These are phyloP conservation scores for Rubia yunnanensis DNA, from an alignment of 257 asterid species.

Conservation along the genomic window DNA sequence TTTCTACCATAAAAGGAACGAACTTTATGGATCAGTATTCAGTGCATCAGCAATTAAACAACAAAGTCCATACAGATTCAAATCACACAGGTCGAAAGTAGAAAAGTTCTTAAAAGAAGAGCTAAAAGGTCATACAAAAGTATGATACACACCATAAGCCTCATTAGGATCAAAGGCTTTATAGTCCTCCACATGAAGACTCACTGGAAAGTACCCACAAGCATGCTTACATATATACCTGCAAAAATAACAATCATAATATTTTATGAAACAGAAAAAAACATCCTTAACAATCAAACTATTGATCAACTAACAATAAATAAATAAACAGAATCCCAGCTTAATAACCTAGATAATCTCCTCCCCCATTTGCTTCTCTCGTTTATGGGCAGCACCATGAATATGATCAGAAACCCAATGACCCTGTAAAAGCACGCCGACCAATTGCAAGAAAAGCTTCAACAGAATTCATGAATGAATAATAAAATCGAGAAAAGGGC, in stretches of 20 bases:
- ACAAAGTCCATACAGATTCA: background rate
- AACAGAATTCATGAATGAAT: background rate
- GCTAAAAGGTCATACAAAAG: slow-evolving; percentile 1
- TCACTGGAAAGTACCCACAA: slow-evolving; percentile 83
- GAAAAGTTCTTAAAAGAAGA: background rate
- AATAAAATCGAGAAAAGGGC: slow-evolving; percentile 12
- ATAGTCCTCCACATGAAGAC: slow-evolving; percentile 74
- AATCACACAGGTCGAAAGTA: background rate
- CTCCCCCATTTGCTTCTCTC: slow-evolving; percentile 63
- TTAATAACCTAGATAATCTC: slow-evolving; percentile 44
- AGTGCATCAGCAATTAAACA: background rate
- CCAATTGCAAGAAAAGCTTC: background rate
- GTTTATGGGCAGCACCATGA: slow-evolving; percentile 60
- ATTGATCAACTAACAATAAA: background rate
- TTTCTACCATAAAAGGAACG: background rate
- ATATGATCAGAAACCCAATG: slow-evolving; percentile 51
- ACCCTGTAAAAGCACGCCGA: slow-evolving; percentile 34
- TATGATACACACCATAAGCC: slow-evolving; percentile 63
- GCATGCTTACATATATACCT: slow-evolving; percentile 88
- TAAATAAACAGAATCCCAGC: background rate
- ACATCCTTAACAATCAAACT: background rate
- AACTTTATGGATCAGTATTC: background rate
- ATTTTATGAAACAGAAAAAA: background rate
- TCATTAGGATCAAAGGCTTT: slow-evolving; percentile 90
- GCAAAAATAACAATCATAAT: slow-evolving; percentile 6